Evolutionary conservation across 129 eudicot genomes (phyloP).

Genomic region (Gnaphalium uliginosum): DNA sequence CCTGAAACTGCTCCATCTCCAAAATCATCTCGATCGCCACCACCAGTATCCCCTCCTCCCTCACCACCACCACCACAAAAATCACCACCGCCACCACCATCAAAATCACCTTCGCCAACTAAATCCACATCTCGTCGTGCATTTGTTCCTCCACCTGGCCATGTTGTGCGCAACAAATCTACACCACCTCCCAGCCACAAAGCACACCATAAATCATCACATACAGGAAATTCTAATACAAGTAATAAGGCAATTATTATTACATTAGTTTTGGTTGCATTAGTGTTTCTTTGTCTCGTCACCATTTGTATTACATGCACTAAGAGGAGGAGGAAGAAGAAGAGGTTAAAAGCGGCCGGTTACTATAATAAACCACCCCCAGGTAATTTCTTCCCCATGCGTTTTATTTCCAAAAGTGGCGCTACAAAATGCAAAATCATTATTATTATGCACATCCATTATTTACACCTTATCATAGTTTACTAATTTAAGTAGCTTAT

Average conservation of each 20-base stretch:
- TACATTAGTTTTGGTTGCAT: conserved; percentile 33
- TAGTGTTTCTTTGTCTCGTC: conserved; percentile 32
- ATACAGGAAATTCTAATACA: conserved; percentile 17
- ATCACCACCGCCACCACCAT: conserved; percentile 21
- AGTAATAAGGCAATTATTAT: conserved; percentile 21
- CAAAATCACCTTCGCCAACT: conserved; percentile 13
- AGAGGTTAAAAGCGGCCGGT: conserved; percentile 9
- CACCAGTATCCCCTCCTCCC: conserved; percentile 21
- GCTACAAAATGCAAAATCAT: too few species aligned
- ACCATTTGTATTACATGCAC: conserved; percentile 26
- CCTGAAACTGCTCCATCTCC: conserved; percentile 25
- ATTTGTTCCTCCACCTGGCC: conserved; percentile 17
- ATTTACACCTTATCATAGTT: too few species aligned
- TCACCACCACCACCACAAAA: conserved; percentile 9
- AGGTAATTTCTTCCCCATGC: conserved; percentile 25
- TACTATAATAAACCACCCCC: conserved; percentile 44
- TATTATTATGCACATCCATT: too few species aligned
- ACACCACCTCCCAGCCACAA: conserved; percentile 30
- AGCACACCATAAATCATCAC: conserved; percentile 24
- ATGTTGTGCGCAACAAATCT: not conserved
- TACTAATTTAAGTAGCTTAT: too few species aligned
- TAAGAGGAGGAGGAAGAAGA: conserved; percentile 40
- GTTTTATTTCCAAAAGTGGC: not conserved
- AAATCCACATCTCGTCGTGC: not conserved
- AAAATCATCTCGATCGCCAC: conserved; percentile 26